Evolutionary conservation across 352 stramenopile species (phyloP), one percentile per base, ranked within the genome.

Genomic region (Pythium biforme): DNA sequence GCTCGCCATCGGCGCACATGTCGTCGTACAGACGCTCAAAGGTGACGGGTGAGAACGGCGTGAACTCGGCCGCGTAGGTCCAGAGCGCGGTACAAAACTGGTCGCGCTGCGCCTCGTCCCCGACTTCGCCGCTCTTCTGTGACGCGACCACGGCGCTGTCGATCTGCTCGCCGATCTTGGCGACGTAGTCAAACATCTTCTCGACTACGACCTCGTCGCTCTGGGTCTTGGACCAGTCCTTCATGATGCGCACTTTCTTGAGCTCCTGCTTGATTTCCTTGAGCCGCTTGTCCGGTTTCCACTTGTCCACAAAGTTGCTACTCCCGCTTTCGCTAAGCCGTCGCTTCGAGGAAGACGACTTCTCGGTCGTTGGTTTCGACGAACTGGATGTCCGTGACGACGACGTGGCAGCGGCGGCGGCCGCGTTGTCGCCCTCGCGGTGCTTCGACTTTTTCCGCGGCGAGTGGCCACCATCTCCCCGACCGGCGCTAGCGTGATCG

Each of bases 161-260:
- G 59, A 95, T 95, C 43, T 73, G 73, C 33, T 81, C 76, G 14
- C 86, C 86, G 49, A 95, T 95, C 34, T 81, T 88, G 50, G 75
- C 86, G 47, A 95, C 76, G 61, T 95, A 95, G 68, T 95, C 93
- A 69, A 75, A 83, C 63, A 95, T 79, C 68, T 95, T 95, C 54
- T 95, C 86, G 14, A 94, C 77, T 29, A 95, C 80, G 2, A 88
- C 86, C 72, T 91, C 80, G 43, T 95, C 83, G 39, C 84, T 88
- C 58, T 94, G 84, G 55, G 82, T 77, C 62, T 86, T 81, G 25
- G 83, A 93, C 86, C 86, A 95, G 17, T 84, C 65, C 25, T 70
- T 73, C 78, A 95, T 93, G 45, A 90, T 89, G 45, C 88, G 86
- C 77, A 95, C 89, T 69, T 95, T 95, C 67, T 95, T 95, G 5